These are phyloP conservation scores for Candida stauntonica DNA, from an alignment of 805 yeast species.

Conservation along the genomic window DNA sequence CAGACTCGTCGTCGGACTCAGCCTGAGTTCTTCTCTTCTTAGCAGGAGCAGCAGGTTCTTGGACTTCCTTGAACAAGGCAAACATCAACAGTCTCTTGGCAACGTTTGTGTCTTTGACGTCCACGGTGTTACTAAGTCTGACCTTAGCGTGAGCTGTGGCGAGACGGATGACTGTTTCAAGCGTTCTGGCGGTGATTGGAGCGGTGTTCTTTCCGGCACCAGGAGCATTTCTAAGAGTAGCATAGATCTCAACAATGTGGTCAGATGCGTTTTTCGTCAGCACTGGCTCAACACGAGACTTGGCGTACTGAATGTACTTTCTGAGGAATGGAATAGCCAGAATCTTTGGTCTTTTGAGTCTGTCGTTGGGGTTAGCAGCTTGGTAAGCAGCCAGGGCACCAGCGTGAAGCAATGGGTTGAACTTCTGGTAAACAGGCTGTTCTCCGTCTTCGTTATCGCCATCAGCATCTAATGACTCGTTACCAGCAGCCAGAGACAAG, in stretches of 20 bases:
- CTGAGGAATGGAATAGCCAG: constrained; percentile 81
- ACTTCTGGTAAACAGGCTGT: constrained; percentile 68
- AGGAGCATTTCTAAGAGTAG: constrained; percentile 75
- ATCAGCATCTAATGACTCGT: constrained; percentile 44
- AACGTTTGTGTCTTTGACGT: constrained; percentile 71
- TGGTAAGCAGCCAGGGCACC: constrained; percentile 51
- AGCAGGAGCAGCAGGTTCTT: constrained; percentile 26
- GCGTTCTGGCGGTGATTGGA: constrained; percentile 97
- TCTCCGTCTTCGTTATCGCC: constrained; percentile 39
- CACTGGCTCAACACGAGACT: constrained; percentile 78
- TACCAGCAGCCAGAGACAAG: constrained; percentile 79
- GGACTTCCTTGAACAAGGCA: constrained; percentile 76
- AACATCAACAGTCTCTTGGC: constrained; percentile 84
- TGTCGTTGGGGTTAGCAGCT: constrained; percentile 29
- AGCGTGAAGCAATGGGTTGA: constrained; percentile 75
- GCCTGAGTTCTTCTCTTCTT: constrained; percentile 32
- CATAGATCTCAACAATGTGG: constrained; percentile 73
- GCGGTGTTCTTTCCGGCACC: constrained; percentile 70
- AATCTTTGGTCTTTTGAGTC: constrained; percentile 37
- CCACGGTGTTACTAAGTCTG: constrained; percentile 74
- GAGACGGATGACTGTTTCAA: constrained; percentile 91
- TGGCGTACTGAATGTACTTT: constrained; percentile 92
- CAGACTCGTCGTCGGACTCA: neutral
- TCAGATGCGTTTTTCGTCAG: constrained; percentile 74
- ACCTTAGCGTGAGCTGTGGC: constrained; percentile 97